Conservation (phyloP, 108 stramenopile species). For the Nitzschia putrida region DNA sequence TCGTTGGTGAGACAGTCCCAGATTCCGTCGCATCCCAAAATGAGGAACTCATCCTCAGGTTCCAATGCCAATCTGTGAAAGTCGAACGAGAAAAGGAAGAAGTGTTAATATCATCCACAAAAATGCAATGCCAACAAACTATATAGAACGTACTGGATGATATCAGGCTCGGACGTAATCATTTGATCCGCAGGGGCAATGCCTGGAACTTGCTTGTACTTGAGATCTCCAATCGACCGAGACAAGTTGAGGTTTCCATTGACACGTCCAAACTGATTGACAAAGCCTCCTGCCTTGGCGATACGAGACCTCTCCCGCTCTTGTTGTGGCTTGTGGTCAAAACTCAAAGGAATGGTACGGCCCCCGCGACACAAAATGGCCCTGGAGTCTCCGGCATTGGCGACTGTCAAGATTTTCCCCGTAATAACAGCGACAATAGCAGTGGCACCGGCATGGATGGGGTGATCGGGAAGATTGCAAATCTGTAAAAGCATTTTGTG, state of each 20-base stretch:
- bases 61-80: slow-evolving; percentile 20
- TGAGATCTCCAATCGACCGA: slow-evolving; percentile 95
- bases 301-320: slow-evolving; percentile 84
- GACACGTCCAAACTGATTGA: slow-evolving; percentile 93
- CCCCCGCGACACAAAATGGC: slow-evolving; percentile 77
- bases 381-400: slow-evolving; percentile 91
- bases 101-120: too few relatives aligned
- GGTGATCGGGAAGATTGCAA: slow-evolving; percentile 91
- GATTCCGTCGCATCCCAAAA: slow-evolving; percentile 96
- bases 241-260: slow-evolving; percentile 96
- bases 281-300: slow-evolving; percentile 85
- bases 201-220: slow-evolving; percentile 91
- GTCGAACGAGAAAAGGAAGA: too few relatives aligned
- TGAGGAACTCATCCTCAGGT: slow-evolving; percentile 82
- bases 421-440: slow-evolving; percentile 86
- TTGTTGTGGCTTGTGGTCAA: slow-evolving; percentile 89
- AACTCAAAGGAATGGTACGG: slow-evolving; percentile 57
- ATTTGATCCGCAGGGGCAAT: slow-evolving; percentile 78
- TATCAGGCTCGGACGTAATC: slow-evolving; percentile 91
- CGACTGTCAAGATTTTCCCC: slow-evolving; percentile 79
- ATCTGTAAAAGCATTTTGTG: slow-evolving; percentile 42
- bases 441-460: slow-evolving; percentile 94
- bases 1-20: slow-evolving; percentile 96
- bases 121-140: too few relatives aligned
- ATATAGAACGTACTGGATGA: slow-evolving; percentile 63